Base-by-base conservation (phyloP, 2,329 filamentous ascomycete genomes). In the Balansia obtecta region DNA sequence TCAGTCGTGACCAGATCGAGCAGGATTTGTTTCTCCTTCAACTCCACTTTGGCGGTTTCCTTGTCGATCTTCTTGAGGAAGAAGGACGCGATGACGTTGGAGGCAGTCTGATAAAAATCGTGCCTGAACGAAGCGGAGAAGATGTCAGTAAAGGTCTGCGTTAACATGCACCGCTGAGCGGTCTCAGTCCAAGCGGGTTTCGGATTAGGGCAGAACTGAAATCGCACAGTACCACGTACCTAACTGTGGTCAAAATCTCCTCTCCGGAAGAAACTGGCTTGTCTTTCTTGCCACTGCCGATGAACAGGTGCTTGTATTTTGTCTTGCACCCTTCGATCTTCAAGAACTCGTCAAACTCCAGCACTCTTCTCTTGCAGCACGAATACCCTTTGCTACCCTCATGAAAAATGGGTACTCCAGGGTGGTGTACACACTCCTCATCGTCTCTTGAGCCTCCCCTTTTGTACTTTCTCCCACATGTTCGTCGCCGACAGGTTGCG, bases 281-380 rank as follows among this genome's bases (percentile, higher is more conserved):
- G 34, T 75, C 72, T 68, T 88, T 87, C 59, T 78, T 80, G 57
- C 81, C 87, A 56, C 77, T 85, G 4, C 86, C 86, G 34, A 97
- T 76, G 61, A 96, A 98, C 57, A 95, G 68, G 72, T 98, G 93
- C 53, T 78, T 75, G 42, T 75, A 72, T 68, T 90, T 93, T 42
- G 85, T 89, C 65, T 82, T 82, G 70, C 93, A 98, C 1, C 93
- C 93, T 59, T 86, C 82, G 53, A 98, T 91, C 68, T 87, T 93
- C 83, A 98, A 83, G 69, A 98, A 98, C 68, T 97, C 85, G 65
- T 98, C 90, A 67, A 98, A 98, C 64, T 98, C 93, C 52, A 98
- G 71, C 52, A 98, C 93, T 38, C 89, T 79, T 60, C 88, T 77
- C 78, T 97, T 97, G 72, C 93, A 98, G 74, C 93, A 98, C 53